Conservation (phyloP, 768 basidiomycete species). For the Punctularia strigosozonata region DNA sequence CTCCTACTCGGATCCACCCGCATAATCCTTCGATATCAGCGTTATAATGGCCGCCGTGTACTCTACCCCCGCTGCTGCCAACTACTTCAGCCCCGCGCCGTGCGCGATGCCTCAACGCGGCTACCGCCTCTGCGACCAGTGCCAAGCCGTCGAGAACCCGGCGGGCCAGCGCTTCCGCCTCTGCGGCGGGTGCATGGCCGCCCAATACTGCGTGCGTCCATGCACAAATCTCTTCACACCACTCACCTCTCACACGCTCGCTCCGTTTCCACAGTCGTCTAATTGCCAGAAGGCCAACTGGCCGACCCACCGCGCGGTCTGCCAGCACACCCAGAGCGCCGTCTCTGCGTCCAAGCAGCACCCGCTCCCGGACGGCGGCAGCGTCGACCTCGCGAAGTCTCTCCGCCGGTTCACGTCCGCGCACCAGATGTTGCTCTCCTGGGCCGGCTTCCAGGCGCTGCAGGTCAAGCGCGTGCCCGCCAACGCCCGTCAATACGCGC, state of each 20-base stretch:
- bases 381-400: conserved; percentile 49
- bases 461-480: conserved; percentile 70
- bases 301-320: conserved; percentile 67
- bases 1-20: too few species aligned
- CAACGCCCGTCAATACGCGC: conserved; percentile 66
- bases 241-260: conserved; percentile 3
- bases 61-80: conserved; percentile 65
- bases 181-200: conserved; percentile 80
- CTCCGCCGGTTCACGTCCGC: conserved; percentile 75
- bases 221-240: conserved; percentile 17
- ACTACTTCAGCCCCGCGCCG: conserved; percentile 50
- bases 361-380: conserved; percentile 20
- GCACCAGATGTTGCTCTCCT: conserved; percentile 55
- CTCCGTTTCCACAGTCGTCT: conserved; percentile 37
- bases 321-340: conserved; percentile 64
- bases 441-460: conserved; percentile 80
- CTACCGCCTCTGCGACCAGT: conserved; percentile 71
- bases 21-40: too few species aligned
- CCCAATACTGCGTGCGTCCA: conserved; percentile 73
- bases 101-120: conserved; percentile 47
- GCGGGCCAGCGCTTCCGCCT: conserved; percentile 53
- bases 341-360: conserved; percentile 44
- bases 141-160: conserved; percentile 57
- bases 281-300: conserved; percentile 73
- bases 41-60: too few species aligned